Evolutionary conservation across 352 stramenopile species (phyloP).

Genomic region (Phytophthora colocasiae): DNA sequence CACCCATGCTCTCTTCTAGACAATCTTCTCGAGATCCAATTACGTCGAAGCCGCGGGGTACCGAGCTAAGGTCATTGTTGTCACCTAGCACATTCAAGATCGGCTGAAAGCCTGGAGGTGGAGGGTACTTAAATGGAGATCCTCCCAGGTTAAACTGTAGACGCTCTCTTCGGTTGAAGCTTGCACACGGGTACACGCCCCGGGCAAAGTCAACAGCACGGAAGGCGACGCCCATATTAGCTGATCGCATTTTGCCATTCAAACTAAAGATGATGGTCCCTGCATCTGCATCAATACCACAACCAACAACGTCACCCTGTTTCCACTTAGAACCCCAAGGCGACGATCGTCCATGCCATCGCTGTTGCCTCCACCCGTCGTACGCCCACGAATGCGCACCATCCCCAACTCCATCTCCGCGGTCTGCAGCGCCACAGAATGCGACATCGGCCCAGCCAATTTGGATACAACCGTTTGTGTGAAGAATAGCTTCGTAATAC

Average conservation of each 20-base stretch:
- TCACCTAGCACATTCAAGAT: slow-evolving; percentile 77
- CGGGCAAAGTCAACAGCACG: slow-evolving; percentile 81
- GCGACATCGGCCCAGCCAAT: slow-evolving; percentile 93
- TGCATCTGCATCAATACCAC: slow-evolving; percentile 87
- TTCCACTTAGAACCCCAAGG: slow-evolving; percentile 93
- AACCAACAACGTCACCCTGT: slow-evolving; percentile 92
- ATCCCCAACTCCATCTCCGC: slow-evolving; percentile 93
- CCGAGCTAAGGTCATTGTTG: slow-evolving; percentile 44
- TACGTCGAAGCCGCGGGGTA: slow-evolving; percentile 76
- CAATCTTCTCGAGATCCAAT: slow-evolving; percentile 85
- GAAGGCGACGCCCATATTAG: slow-evolving; percentile 90
- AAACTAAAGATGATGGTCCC: slow-evolving; percentile 92
- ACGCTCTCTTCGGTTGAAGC: slow-evolving; percentile 87
- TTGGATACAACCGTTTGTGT: slow-evolving; percentile 94
- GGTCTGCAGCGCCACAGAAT: slow-evolving; percentile 87
- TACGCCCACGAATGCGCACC: slow-evolving; percentile 93
- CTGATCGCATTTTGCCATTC: slow-evolving; percentile 90
- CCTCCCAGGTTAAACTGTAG: slow-evolving; percentile 91
- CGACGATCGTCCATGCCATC: slow-evolving; percentile 90
- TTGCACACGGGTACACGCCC: slow-evolving; percentile 87
- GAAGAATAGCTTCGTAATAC: slow-evolving; percentile 95
- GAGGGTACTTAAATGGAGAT: slow-evolving; percentile 76
- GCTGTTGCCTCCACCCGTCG: slow-evolving; percentile 92
- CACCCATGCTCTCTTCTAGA: slow-evolving; percentile 83
- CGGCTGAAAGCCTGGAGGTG: slow-evolving; percentile 78